Evolutionary conservation across 345 rosid species (phyloP).

Genomic region (Sonneratia alba): DNA sequence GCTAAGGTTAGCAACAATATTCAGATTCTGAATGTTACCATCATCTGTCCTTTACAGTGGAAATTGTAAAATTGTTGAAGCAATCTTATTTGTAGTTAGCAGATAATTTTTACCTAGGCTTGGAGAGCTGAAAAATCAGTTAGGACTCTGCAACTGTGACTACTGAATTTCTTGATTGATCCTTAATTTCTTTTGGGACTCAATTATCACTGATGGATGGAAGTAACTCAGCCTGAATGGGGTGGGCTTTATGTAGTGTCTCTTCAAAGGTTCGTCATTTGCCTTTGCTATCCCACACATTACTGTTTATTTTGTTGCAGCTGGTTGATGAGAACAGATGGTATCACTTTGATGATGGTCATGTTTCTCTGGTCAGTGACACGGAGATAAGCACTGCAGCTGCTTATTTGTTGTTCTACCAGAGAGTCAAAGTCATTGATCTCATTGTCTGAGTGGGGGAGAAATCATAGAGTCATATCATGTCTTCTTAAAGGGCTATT

Average conservation of each 20-base stretch:
- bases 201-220: no score
- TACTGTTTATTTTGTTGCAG: constrained; percentile 29
- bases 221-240: no score
- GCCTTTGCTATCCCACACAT: background rate
- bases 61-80: background rate
- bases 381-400: constrained; percentile 69
- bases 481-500: constrained; percentile 12
- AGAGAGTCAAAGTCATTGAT: constrained; percentile 38
- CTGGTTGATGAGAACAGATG: constrained; percentile 81
- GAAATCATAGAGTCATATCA: constrained; percentile 18
- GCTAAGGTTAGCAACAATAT: constrained; percentile 50
- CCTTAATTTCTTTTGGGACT: no score
- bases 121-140: no score
- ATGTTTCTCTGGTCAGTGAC: constrained; percentile 53
- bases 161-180: no score
- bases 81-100: background rate
- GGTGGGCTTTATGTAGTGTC: background rate
- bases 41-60: no score
- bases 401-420: constrained; percentile 80
- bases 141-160: no score
- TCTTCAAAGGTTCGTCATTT: background rate
- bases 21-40: background rate
- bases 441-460: constrained; percentile 19
- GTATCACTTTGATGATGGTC: constrained; percentile 84
- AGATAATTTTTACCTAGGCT: background rate